Evolutionary conservation across 257 asterid species (phyloP), one percentile per base, ranked within the genome.

Genomic region (Vinca minor): DNA sequence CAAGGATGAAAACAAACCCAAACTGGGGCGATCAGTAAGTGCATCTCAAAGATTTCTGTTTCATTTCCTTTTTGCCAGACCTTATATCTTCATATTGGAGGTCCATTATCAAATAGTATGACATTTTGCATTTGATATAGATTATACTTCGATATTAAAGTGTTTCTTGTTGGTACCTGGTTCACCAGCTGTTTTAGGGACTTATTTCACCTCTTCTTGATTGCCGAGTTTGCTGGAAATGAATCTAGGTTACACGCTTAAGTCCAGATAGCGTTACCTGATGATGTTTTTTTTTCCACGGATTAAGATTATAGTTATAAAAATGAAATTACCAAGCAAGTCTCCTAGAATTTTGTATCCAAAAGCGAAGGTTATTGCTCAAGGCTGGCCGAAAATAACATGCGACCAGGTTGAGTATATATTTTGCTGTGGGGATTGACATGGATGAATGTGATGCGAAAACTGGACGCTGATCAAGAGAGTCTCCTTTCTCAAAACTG

Each of bases 21-120:
- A 76, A 72, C 68, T 63, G 54, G 87, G 96, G 59, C 83, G 89
- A 68, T 55, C 77, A 25, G 92, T 88, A 76, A 81, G 96, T 75
- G 59, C 47, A 73, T 14, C 31, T 55, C 17, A 14, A 38, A 32
- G 63, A 34, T 32, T 34, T 9, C 8, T 17, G 63, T 1, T 36
- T 38, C 48, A 20, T 59, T 59, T 59, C 20, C 64, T 59, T 39
- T 59, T n/a, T 36, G 32, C 14, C 18, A 58, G 23, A n/a, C 21
- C 13, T 21, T 17, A 29, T 55, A 29, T 2, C 8, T 9, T 17
- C 62, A 31, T 56, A 4, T 55, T 15, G 25, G 10, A 17, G 25
- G 25, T 56, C 42, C 3, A 32, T 15, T 2, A 29, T 17, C 36
- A 15, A 55, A 15, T 55, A 28, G 29, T 55, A n/a, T 32, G 41